Percentiles rank a stretch among this genome's conserved stretches.
phyloP scores from a whole-genome alignment of 2,329 filamentous ascomycete species.

The Aspergillus intermedius region DNA sequence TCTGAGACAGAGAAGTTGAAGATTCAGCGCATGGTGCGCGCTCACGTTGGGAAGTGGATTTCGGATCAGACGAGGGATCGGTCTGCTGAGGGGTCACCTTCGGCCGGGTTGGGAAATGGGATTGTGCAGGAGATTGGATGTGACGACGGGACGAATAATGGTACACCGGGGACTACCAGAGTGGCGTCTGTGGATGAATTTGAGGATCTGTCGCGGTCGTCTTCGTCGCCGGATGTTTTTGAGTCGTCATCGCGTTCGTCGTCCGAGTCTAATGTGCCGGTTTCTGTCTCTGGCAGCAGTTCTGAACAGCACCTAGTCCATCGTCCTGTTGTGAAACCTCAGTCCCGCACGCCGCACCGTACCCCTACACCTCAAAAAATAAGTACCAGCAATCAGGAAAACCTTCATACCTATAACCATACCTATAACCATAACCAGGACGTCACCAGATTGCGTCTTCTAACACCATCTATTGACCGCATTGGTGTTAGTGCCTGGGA shows the following conservation, averaged over 20 bases:
- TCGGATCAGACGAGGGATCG: conserved; percentile 29
- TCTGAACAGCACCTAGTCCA: not conserved
- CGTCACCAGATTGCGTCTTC: not conserved
- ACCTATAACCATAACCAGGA: not conserved
- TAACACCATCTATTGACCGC: conserved; percentile 10
- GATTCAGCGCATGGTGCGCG: conserved; percentile 25
- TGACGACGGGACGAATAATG: not conserved
- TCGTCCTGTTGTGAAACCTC: not conserved
- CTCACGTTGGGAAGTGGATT: conserved; percentile 31
- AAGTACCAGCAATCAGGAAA: not conserved
- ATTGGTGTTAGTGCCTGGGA: conserved; percentile 18
- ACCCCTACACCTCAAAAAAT: too few relatives aligned
- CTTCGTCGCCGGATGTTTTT: conserved; percentile 4
- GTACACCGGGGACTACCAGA: not conserved
- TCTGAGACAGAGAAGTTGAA: conserved; percentile 22
- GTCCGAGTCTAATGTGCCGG: not conserved
- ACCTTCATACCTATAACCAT: not conserved
- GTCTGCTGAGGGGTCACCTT: not conserved
- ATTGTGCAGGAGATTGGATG: not conserved
- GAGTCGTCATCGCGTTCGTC: not conserved
- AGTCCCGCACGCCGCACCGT: not conserved
- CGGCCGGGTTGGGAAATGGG: not conserved
- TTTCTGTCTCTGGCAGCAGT: not conserved
- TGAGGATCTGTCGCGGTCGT: conserved; percentile 1
- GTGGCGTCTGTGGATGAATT: not conserved